Percentiles rank a stretch among this genome's conserved stretches.
Evolutionary conservation across 352 stramenopile genomes (phyloP).

Genomic region (Globisporangium rhizosaccharum): DNA sequence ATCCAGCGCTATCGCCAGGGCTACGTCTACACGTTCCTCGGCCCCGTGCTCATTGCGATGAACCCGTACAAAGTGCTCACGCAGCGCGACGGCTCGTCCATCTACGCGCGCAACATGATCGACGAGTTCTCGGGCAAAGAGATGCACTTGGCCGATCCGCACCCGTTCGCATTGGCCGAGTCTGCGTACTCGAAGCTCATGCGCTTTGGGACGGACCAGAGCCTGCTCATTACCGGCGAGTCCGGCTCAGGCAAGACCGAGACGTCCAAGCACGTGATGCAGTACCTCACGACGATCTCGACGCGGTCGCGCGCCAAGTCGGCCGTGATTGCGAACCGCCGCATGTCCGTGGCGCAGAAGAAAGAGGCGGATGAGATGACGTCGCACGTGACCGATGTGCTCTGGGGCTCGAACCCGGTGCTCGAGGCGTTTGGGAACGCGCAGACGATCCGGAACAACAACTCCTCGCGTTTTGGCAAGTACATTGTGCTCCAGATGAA

Average conservation of each 20-base stretch:
- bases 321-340: conserved; percentile 66
- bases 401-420: conserved; percentile 79
- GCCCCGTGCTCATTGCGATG: conserved; percentile 84
- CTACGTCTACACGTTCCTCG: conserved; percentile 91
- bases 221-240: conserved; percentile 82
- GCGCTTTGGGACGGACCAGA: conserved; percentile 80
- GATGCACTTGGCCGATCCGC: conserved; percentile 74
- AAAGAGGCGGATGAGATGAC: conserved; percentile 70
- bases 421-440: conserved; percentile 84
- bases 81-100: conserved; percentile 57
- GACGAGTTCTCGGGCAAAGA: conserved; percentile 76
- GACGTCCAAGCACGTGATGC: conserved; percentile 95
- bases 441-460: conserved; percentile 87
- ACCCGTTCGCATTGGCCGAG: conserved; percentile 84
- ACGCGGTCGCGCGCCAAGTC: conserved; percentile 63
- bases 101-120: conserved; percentile 78
- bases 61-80: conserved; percentile 88
- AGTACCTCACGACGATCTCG: conserved; percentile 89
- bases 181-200: conserved; percentile 89
- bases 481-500: conserved; percentile 87
- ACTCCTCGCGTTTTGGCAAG: conserved; percentile 83
- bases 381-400: conserved; percentile 62
- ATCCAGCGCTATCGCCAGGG: conserved; percentile 70
- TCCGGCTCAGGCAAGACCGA: conserved; percentile 92
- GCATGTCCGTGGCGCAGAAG: conserved; percentile 73